Evolutionary conservation across 495 filamentous ascomycete species (phyloP).

Genomic region (Aspergillus funiculosus): DNA sequence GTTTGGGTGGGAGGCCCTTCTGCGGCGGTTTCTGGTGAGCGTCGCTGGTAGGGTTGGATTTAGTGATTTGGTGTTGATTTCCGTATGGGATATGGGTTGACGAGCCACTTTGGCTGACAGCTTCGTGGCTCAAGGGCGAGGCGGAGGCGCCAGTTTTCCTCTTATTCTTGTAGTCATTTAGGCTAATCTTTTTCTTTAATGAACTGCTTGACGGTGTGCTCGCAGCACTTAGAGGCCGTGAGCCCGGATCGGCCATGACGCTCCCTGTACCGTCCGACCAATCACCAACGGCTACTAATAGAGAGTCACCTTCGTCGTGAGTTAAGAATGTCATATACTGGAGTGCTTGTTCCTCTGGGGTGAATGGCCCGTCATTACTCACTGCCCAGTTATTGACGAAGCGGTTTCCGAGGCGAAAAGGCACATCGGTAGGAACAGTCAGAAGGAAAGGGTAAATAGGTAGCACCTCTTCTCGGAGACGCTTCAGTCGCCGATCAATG

Average conservation of each 20-base stretch:
- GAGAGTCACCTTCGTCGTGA: constrained; percentile 42
- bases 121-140: constrained; percentile 22
- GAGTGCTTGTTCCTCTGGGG: constrained; percentile 44
- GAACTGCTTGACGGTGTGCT: constrained; percentile 27
- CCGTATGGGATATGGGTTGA: constrained; percentile 17
- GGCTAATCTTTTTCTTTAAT: constrained; percentile 46
- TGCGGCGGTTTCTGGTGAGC: constrained; percentile 14
- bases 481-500: constrained; percentile 38
- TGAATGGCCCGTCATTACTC: constrained; percentile 43
- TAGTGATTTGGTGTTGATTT: constrained; percentile 16
- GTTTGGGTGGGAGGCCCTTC: constrained; percentile 12
- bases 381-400: constrained; percentile 46
- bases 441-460: constrained; percentile 46
- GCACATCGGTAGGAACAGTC: constrained; percentile 41
- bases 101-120: constrained; percentile 14
- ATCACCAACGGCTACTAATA: constrained; percentile 45
- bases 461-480: constrained; percentile 42
- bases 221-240: constrained; percentile 31
- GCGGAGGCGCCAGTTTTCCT: constrained; percentile 27
- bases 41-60: constrained; percentile 19
- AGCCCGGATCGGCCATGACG: constrained; percentile 39
- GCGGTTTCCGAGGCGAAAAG: constrained; percentile 35
- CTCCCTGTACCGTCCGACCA: constrained; percentile 49
- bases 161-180: constrained; percentile 48
- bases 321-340: constrained; percentile 52